Base-by-base conservation (phyloP, 345 rosid species). In the Dipteronia sinensis region DNA sequence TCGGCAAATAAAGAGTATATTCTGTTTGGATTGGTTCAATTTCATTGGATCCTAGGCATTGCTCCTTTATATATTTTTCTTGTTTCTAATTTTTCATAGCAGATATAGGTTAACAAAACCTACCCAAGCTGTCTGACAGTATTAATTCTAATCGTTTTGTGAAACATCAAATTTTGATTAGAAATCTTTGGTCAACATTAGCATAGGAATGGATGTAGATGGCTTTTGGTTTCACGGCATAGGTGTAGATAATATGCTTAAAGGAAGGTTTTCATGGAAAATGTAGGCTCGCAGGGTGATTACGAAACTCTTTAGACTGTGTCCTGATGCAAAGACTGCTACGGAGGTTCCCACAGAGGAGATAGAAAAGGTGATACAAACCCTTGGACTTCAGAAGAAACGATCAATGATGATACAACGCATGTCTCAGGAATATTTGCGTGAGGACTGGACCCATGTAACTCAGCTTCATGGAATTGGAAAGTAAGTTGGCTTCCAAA, bases 381-480 rank as follows among this genome's bases (percentile, higher is more conserved):
- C 34, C 34, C 82, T 94, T 55, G 92, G 97, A 51, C 34, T 90
- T 55, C 90, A 88, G 17, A 90, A 47, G 78, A 91, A 90, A 85
- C 84, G 95, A 82, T 82, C 95, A 20, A 69, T 59, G 19, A 85
- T 80, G 92, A 88, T 94, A 71, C 82, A 80, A 49, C 84, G 87
- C 23, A 62, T 92, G 62, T 94, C 97, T 16, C 49, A n/a, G 7
- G 94, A 90, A 80, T 92, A 94, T 87, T 83, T 94, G 19, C 78
- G 69, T 67, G 90, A 89, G 72, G 81, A 40, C 67, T 94, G 98
- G 98, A 91, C 93, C 53, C 83, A 94, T 85, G 96, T 92, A 64
- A 92, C 98, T 76, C 88, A 91, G 79, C 83, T 94, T 73, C 90
- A 87, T 47, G 93, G 94, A 63, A 76, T 94, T 76, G 94, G 94